A percentile compares a stretch with the other conserved stretches of the same genome.
Evolutionary conservation across 345 rosid genomes (phyloP).

Genomic region (Conringia planisiliqua): DNA sequence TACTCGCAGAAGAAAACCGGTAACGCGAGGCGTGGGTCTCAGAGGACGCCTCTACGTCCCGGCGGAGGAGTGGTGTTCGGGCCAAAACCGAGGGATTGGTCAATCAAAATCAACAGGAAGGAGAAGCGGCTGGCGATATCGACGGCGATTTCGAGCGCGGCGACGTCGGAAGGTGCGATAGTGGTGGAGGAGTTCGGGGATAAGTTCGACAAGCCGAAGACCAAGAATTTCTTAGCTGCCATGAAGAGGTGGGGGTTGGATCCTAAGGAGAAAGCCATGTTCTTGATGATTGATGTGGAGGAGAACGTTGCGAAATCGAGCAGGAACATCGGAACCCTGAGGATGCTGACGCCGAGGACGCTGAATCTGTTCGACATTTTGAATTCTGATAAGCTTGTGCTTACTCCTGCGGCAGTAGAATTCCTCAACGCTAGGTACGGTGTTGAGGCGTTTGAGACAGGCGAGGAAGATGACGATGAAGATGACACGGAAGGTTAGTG

Average conservation of each 20-base stretch:
- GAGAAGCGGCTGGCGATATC: slow-evolving; percentile 81
- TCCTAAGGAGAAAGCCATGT: slow-evolving; percentile 82
- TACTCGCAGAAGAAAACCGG: slow-evolving; percentile 91
- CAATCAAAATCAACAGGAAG: slow-evolving; percentile 78
- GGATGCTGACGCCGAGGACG: slow-evolving; percentile 83
- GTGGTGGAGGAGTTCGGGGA: slow-evolving; percentile 89
- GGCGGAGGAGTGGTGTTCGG: slow-evolving; percentile 92
- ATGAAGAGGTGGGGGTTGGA: slow-evolving; percentile 88
- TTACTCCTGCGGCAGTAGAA: slow-evolving; percentile 71
- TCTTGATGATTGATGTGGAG: slow-evolving; percentile 66
- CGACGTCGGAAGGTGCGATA: slow-evolving; percentile 49
- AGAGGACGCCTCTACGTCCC: slow-evolving; percentile 71
- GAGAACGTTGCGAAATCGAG: slow-evolving; percentile 62
- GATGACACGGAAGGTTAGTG: slow-evolving; percentile 52
- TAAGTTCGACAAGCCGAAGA: slow-evolving; percentile 71
- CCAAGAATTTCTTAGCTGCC: slow-evolving; percentile 75
- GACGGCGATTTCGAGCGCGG: slow-evolving; percentile 74
- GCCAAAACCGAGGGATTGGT: slow-evolving; percentile 86
- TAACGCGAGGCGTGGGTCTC: slow-evolving; percentile 72
- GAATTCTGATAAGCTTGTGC: slow-evolving; percentile 77
- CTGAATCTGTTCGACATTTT: slow-evolving; percentile 83
- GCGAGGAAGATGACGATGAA: slow-evolving; percentile 44
- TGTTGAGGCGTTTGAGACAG: slow-evolving; percentile 36
- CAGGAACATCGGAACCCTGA: slow-evolving; percentile 84
- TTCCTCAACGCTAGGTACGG: slow-evolving; percentile 76